Conservation (phyloP, 768 basidiomycete genomes). For the Tulasnella sp. region DNA sequence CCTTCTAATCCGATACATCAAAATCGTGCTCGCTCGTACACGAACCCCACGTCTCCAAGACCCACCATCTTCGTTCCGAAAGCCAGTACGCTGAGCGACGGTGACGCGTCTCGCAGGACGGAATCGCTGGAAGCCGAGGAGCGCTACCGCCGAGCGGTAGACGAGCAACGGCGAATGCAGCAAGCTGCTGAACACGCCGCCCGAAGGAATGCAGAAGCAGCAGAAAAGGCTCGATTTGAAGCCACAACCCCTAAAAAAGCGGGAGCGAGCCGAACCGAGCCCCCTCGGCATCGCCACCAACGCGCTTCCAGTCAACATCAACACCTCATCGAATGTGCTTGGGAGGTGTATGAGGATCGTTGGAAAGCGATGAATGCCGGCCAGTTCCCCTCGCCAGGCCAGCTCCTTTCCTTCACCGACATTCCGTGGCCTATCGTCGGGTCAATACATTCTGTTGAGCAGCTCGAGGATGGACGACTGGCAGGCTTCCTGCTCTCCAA, state of each 20-base stretch:
- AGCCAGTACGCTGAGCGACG: background rate
- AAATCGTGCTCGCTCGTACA: background rate
- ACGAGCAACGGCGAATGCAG: constrained; percentile 6
- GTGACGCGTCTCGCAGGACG: background rate
- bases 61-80: background rate
- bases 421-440: constrained; percentile 17
- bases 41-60: background rate
- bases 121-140: background rate
- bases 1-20: background rate
- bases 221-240: background rate
- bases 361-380: constrained; percentile 9
- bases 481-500: constrained; percentile 11
- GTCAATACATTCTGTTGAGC: background rate
- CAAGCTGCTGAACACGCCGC: background rate
- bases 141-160: background rate
- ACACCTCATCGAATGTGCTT: constrained; percentile 1
- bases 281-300: background rate
- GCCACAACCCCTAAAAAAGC: background rate
- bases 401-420: constrained; percentile 3
- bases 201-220: background rate
- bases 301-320: background rate
- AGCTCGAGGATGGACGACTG: constrained; percentile 4
- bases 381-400: background rate
- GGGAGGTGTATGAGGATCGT: constrained; percentile 12
- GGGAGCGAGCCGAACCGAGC: background rate